Evolutionary conservation across 2,329 filamentous ascomycete species (phyloP).

Genomic region (Fusarium anguioides): DNA sequence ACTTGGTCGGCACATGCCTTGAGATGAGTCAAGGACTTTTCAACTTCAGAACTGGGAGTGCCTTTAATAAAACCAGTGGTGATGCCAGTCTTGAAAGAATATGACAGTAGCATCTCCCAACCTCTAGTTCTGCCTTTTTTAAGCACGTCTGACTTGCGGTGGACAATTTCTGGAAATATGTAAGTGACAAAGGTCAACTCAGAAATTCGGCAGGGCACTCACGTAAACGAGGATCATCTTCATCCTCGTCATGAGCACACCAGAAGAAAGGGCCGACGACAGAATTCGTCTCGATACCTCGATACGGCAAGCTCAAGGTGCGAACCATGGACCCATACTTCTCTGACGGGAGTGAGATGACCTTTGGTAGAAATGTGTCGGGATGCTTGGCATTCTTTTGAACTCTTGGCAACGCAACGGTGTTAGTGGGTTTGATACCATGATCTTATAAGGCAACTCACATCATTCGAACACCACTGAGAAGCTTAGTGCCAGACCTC

Average conservation of each 20-base stretch:
- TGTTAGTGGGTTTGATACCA: constrained; percentile 8
- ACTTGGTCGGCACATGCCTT: constrained; percentile 60
- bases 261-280: constrained; percentile 74
- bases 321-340: constrained; percentile 68
- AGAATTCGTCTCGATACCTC: constrained; percentile 67
- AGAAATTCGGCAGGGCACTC: constrained; percentile 42
- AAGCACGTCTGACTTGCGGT: constrained; percentile 73
- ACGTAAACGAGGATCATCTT: constrained; percentile 68
- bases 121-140: constrained; percentile 72
- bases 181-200: background rate
- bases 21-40: constrained; percentile 61
- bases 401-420: constrained; percentile 53
- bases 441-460: constrained; percentile 51
- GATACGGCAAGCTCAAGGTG: constrained; percentile 63
- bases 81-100: constrained; percentile 64
- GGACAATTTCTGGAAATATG: constrained; percentile 64
- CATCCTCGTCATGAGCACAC: constrained; percentile 66
- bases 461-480: constrained; percentile 66
- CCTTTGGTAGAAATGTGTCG: constrained; percentile 67
- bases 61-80: constrained; percentile 72
- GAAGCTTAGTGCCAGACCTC: constrained; percentile 56
- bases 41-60: constrained; percentile 66
- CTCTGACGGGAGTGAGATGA: constrained; percentile 63
- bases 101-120: constrained; percentile 72
- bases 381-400: constrained; percentile 66